These are phyloP conservation scores for Hypoxylon sp. DNA, from an alignment of 2,329 filamentous ascomycete genomes.

Conservation along the genomic window DNA sequence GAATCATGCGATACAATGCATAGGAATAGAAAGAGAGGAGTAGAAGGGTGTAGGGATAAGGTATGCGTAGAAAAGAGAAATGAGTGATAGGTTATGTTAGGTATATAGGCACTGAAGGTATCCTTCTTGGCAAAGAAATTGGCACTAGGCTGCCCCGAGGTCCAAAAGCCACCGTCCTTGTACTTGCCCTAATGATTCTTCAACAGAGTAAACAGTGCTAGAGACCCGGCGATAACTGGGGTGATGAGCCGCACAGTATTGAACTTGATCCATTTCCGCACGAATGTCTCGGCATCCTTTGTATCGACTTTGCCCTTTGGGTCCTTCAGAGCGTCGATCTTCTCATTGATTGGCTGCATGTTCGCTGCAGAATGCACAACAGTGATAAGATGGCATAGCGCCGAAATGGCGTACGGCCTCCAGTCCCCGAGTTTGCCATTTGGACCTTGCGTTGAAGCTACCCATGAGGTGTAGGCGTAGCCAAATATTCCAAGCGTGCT, in stretches of 20 bases:
- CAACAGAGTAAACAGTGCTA: constrained; percentile 55
- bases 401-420: constrained; percentile 61
- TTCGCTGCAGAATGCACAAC: constrained; percentile 66
- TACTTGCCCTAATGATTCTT: constrained; percentile 36
- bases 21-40: neutral
- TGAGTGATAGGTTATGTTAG: neutral
- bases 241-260: constrained; percentile 57
- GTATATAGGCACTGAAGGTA: neutral
- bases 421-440: constrained; percentile 58
- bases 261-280: constrained; percentile 55
- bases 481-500: constrained; percentile 64
- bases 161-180: neutral
- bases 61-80: neutral
- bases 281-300: constrained; percentile 54
- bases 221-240: constrained; percentile 54
- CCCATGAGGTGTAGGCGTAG: constrained; percentile 62
- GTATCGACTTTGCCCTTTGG: constrained; percentile 45
- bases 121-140: neutral
- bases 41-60: neutral
- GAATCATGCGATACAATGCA: constrained; percentile 1
- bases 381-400: constrained; percentile 62
- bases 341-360: constrained; percentile 66
- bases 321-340: constrained; percentile 59
- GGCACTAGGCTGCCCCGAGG: neutral
- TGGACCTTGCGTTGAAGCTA: constrained; percentile 41